Evolutionary conservation across 2,329 filamentous ascomycete genomes (phyloP).

Genomic region (Colletotrichum eremochloae): DNA sequence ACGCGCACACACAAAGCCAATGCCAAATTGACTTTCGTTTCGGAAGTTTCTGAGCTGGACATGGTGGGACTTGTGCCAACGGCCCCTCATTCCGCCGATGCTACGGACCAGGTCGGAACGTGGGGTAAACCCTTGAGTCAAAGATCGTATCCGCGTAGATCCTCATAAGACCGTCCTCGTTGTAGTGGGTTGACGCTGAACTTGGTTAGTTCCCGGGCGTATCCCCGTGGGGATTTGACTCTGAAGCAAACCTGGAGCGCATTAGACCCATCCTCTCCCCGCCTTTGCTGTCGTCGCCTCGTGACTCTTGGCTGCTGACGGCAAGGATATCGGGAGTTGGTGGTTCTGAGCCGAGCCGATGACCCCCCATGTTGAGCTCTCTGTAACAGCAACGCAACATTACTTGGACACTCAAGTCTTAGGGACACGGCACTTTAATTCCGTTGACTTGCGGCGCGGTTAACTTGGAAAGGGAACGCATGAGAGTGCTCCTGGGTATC

Average conservation of each 20-base stretch:
- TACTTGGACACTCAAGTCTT: background rate
- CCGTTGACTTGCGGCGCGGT: too few relatives aligned
- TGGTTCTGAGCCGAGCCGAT: slow-evolving; percentile 34
- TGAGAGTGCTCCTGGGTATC: too few relatives aligned
- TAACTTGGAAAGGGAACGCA: background rate
- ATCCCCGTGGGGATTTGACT: slow-evolving; percentile 10
- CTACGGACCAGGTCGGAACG: slow-evolving; percentile 1
- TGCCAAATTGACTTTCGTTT: background rate
- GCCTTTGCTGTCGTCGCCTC: background rate
- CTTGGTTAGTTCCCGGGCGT: background rate
- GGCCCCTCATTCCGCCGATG: slow-evolving; percentile 24
- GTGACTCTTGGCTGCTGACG: too few relatives aligned
- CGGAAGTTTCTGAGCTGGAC: slow-evolving; percentile 7
- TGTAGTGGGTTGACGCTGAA: background rate
- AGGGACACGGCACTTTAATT: background rate
- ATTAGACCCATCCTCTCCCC: background rate
- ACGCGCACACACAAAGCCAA: background rate
- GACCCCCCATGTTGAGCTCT: background rate
- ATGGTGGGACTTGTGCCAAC: background rate
- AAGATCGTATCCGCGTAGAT: background rate
- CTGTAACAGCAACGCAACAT: background rate
- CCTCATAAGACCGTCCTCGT: background rate
- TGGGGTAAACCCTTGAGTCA: slow-evolving; percentile 1
- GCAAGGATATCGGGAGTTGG: slow-evolving; percentile 2
- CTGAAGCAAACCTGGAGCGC: background rate